Evolutionary conservation across 768 basidiomycete species (phyloP).

Genomic region (Suillus weaverae): DNA sequence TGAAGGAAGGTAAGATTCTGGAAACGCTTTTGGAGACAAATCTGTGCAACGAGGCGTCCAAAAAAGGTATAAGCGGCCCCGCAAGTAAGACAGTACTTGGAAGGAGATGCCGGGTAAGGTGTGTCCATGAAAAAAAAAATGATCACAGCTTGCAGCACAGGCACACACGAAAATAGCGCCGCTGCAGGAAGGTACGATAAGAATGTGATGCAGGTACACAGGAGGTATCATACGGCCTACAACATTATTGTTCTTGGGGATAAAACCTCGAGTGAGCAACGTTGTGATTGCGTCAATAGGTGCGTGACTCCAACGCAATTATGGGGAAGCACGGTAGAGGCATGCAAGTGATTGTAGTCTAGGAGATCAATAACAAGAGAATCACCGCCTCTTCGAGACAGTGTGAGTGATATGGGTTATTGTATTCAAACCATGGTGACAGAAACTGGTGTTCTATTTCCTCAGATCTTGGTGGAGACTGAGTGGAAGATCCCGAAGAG

Average conservation of each 20-base stretch:
- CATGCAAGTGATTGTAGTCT: conserved; percentile 15
- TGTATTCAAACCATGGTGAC: neutral
- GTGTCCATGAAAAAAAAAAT: conserved; percentile 6
- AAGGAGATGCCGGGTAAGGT: conserved; percentile 8
- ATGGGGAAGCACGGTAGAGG: conserved; percentile 1
- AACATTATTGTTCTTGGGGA: conserved; percentile 5
- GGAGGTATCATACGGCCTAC: neutral
- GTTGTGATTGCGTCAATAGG: conserved; percentile 13
- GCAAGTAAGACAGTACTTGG: conserved; percentile 13
- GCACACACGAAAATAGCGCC: neutral
- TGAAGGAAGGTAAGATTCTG: neutral
- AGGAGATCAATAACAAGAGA: conserved; percentile 8
- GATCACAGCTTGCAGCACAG: conserved; percentile 2
- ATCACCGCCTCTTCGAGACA: neutral
- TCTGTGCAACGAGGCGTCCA: conserved; percentile 16
- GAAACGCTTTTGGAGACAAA: neutral
- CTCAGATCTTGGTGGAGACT: neutral
- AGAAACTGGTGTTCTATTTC: neutral
- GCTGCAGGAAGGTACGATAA: conserved; percentile 8
- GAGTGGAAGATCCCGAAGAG: conserved; percentile 2
- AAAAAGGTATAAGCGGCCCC: conserved; percentile 19
- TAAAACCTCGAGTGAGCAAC: conserved; percentile 25
- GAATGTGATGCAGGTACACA: conserved; percentile 5
- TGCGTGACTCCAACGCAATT: neutral
- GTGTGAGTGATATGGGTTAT: neutral